Conservation (phyloP, 208 protist genomes). For the Trypanosoma grayi region DNA sequence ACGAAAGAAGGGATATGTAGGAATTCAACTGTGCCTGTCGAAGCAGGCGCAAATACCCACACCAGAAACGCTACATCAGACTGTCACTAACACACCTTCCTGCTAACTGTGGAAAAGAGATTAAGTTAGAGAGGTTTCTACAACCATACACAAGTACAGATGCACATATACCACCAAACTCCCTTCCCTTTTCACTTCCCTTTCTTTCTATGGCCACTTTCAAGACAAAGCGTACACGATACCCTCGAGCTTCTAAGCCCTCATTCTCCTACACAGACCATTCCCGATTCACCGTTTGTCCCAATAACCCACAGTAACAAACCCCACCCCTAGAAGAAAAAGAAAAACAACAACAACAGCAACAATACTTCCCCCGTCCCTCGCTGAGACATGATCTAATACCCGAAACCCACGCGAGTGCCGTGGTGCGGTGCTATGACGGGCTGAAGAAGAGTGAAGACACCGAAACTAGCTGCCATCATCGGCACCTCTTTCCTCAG, state of each 20-base stretch:
- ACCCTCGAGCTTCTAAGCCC: too few species aligned
- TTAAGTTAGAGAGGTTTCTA: too few species aligned
- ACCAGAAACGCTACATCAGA: too few species aligned
- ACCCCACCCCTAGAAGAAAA: not conserved
- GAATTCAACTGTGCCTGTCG: too few species aligned
- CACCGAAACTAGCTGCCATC: conserved; percentile 80
- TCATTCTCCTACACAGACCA: too few species aligned
- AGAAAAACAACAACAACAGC: conserved; percentile 12
- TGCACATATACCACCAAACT: not conserved
- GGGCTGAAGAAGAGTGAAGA: conserved; percentile 77
- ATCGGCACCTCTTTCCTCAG: conserved; percentile 87
- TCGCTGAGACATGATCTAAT: conserved; percentile 36
- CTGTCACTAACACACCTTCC: too few species aligned
- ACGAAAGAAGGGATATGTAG: too few species aligned
- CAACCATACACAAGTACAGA: not conserved
- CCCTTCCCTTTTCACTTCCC: not conserved
- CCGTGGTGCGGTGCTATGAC: conserved; percentile 79
- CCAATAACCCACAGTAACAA: not conserved
- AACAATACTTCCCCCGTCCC: not conserved
- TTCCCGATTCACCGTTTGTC: too few species aligned
- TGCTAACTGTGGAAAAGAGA: too few species aligned
- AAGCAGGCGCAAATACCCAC: too few species aligned
- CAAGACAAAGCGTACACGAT: not conserved
- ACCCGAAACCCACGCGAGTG: conserved; percentile 82
- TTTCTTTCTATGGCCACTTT: not conserved